These are phyloP conservation scores for Scheffersomyces stambukii DNA, from an alignment of 1,139 yeast genomes.

Conservation along the genomic window DNA sequence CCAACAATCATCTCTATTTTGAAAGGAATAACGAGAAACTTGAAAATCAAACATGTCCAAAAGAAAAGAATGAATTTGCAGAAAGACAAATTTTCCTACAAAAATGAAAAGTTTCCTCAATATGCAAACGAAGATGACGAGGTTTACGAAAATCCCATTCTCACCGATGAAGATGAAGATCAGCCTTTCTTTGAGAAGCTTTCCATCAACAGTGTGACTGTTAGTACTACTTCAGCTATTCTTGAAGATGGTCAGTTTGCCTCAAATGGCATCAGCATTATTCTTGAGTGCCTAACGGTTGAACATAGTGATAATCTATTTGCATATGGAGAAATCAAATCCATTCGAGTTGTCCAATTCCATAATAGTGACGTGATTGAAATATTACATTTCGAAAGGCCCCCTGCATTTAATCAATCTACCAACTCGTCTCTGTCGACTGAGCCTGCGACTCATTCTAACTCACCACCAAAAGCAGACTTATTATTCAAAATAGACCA, in stretches of 20 bases:
- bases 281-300: constrained; percentile 28
- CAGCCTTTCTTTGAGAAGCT: constrained; percentile 28
- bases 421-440: too few relatives aligned
- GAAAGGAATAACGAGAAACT: constrained; percentile 27
- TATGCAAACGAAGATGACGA: constrained; percentile 19
- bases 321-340: constrained; percentile 46
- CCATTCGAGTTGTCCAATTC: constrained; percentile 19
- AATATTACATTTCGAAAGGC: constrained; percentile 18
- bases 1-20: constrained; percentile 32
- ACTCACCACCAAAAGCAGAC: constrained; percentile 34
- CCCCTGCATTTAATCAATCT: too few relatives aligned
- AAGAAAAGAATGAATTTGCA: too few relatives aligned
- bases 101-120: constrained; percentile 24
- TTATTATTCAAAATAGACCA: constrained; percentile 48
- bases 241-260: constrained; percentile 34
- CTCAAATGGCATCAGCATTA: constrained; percentile 24
- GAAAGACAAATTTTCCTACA: constrained; percentile 12
- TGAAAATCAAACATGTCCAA: constrained; percentile 31
- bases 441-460: constrained; percentile 3
- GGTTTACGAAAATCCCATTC: constrained; percentile 9
- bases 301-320: constrained; percentile 40
- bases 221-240: constrained; percentile 47
- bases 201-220: constrained; percentile 25
- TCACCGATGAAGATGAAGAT: constrained; percentile 8
- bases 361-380: constrained; percentile 13